These are phyloP conservation scores for Macrolepiota fuliginosa DNA, from an alignment of 768 basidiomycete species.

Conservation along the genomic window DNA sequence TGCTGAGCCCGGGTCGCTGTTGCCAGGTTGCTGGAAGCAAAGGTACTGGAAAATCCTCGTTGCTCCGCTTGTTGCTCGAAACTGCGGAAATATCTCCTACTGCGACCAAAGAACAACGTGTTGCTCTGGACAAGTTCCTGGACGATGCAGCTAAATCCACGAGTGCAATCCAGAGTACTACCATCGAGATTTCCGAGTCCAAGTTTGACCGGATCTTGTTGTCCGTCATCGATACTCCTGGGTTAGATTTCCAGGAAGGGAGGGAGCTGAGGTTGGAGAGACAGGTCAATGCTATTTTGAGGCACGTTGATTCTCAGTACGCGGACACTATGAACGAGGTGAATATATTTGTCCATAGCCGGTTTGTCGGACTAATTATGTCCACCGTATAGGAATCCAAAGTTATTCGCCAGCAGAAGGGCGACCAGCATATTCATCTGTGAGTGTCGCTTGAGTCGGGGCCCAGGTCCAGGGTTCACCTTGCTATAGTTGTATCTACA, in stretches of 20 bases:
- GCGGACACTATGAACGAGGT: slow-evolving; percentile 89
- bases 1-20: slow-evolving; percentile 4
- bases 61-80: slow-evolving; percentile 76
- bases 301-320: slow-evolving; percentile 77
- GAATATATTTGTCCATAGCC: slow-evolving; percentile 19
- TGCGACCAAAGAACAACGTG: slow-evolving; percentile 73
- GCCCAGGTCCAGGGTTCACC: slow-evolving; percentile 15
- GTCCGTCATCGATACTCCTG: slow-evolving; percentile 85
- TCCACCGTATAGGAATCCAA: slow-evolving; percentile 69
- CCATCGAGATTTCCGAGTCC: slow-evolving; percentile 82
- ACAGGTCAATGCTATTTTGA: slow-evolving; percentile 71
- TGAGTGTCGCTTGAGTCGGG: slow-evolving; percentile 34
- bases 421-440: slow-evolving; percentile 89
- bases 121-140: slow-evolving; percentile 63
- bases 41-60: slow-evolving; percentile 83
- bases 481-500: slow-evolving; percentile 68
- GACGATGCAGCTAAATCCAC: slow-evolving; percentile 61
- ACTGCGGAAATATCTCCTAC: slow-evolving; percentile 80
- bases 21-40: slow-evolving; percentile 73
- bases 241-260: slow-evolving; percentile 71
- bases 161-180: slow-evolving; percentile 60
- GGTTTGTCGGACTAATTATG: slow-evolving; percentile 5
- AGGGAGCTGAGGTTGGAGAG: slow-evolving; percentile 77
- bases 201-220: slow-evolving; percentile 76
- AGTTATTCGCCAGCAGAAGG: slow-evolving; percentile 82